These are phyloP conservation scores for Pythium insidiosum DNA, from an alignment of 352 stramenopile genomes.

Conservation along the genomic window DNA sequence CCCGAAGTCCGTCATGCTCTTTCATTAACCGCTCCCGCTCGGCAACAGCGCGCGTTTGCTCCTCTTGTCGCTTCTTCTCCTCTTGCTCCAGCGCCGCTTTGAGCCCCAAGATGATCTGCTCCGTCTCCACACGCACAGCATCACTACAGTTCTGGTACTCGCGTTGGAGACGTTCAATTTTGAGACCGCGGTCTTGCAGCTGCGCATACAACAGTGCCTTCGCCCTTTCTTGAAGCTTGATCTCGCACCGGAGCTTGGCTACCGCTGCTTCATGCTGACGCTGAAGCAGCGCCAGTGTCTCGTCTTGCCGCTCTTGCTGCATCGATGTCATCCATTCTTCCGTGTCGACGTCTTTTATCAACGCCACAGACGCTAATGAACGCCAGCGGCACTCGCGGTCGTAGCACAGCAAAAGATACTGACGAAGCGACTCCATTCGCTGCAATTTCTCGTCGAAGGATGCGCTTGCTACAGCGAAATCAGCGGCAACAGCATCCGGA, in stretches of 20 bases:
- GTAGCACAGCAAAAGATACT: constrained; percentile 59
- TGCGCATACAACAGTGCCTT: constrained; percentile 29
- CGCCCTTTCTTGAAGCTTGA: constrained; percentile 35
- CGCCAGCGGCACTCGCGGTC: constrained; percentile 59
- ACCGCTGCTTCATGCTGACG: constrained; percentile 38
- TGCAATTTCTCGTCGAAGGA: constrained; percentile 46
- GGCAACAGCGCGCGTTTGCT: constrained; percentile 20
- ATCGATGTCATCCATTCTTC: constrained; percentile 63
- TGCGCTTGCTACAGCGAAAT: constrained; percentile 16
- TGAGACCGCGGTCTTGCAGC: constrained; percentile 21
- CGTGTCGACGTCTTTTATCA: constrained; percentile 51
- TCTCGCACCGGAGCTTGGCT: constrained; percentile 25
- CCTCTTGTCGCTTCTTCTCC: constrained; percentile 17
- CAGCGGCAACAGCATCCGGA: neutral
- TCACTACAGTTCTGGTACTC: constrained; percentile 51
- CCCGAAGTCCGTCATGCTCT: constrained; percentile 26
- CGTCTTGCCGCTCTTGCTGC: constrained; percentile 47
- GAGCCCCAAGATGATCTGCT: constrained; percentile 31
- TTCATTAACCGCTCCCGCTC: constrained; percentile 35
- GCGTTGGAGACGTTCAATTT: constrained; percentile 22
- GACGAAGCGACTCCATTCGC: constrained; percentile 32
- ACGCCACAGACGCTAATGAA: constrained; percentile 23
- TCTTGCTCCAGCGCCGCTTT: constrained; percentile 26
- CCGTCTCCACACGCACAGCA: constrained; percentile 32
- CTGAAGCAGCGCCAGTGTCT: constrained; percentile 32